Conservation (phyloP, 495 filamentous ascomycete genomes). For the Letharia lupina region DNA sequence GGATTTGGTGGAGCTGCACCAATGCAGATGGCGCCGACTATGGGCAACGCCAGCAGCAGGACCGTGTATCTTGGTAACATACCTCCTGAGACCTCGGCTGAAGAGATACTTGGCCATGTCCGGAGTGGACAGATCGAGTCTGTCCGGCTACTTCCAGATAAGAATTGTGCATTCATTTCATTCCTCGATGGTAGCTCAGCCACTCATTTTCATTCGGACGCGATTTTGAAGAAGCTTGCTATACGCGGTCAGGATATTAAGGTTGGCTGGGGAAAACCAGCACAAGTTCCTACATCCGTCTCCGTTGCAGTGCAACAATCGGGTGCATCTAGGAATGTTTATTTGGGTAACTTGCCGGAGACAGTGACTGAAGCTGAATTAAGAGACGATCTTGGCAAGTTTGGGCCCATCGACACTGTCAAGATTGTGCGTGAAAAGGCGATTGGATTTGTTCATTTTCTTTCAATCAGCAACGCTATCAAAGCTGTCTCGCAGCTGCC, state of each 20-base stretch:
- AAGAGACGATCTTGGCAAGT: constrained; percentile 91
- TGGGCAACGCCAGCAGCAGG: constrained; percentile 83
- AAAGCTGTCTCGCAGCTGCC: constrained; percentile 97
- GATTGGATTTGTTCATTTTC: constrained; percentile 96
- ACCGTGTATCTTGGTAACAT: constrained; percentile 98
- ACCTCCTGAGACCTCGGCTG: constrained; percentile 92
- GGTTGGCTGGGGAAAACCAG: constrained; percentile 98
- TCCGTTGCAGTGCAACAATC: constrained; percentile 94
- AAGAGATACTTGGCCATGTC: constrained; percentile 95
- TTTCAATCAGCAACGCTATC: constrained; percentile 96
- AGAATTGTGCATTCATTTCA: constrained; percentile 99
- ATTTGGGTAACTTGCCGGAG: constrained; percentile 87
- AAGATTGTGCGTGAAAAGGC: constrained; percentile 98
- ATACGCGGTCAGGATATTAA: constrained; percentile 99
- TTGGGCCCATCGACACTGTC: constrained; percentile 91
- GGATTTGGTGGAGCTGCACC: constrained; percentile 57
- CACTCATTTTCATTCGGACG: constrained; percentile 98
- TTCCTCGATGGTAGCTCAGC: constrained; percentile 95
- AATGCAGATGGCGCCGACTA: constrained; percentile 63
- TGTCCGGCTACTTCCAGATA: constrained; percentile 88
- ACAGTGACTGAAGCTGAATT: constrained; percentile 86
- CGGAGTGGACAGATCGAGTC: constrained; percentile 98
- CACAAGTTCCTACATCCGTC: constrained; percentile 94
- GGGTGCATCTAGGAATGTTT: constrained; percentile 95
- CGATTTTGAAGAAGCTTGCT: constrained; percentile 96